Base-by-base conservation (phyloP, 768 basidiomycete genomes). In the Dioszegia hungarica region DNA sequence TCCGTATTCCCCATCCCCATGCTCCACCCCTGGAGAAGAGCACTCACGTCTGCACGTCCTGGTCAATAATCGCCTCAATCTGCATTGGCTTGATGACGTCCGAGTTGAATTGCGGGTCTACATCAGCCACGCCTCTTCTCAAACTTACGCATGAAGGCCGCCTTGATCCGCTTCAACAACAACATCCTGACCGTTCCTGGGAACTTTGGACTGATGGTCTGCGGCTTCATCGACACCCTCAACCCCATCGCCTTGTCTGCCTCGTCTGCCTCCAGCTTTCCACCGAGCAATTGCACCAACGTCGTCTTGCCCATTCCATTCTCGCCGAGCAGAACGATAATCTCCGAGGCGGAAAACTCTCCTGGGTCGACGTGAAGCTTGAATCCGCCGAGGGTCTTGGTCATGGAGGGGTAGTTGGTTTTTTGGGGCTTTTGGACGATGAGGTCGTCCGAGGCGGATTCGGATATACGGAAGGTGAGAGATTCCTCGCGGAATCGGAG, bases 301-400 rank as follows among this genome's bases (percentile, higher is more conserved):
- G 95, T 99, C 40, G 95, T 97, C 81, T 99, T 99, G 36, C 95
- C 93, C 2, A 91, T 99, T 47, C 95, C 95, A 77, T 99, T 99
- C 82, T 99, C 95, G 60, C 95, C 95, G 31, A 99, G 80, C 86
- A 99, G 89, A 76, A 99, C 95, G 67, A 99, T 90, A 76, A 99
- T 99, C 76, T 99, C 95, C 1, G 93, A 97, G 74, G 98, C 93
- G n/a, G 94, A 93, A 79, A 98, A 99, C 31, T 83, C 83, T 24
- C 95, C 95, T 0, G 77, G 79, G 67, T 94, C 84, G 52, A 99
- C 89, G 47, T 90, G 90, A 45, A 99, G 84, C 78, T 99, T 97
- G 85, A 99, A 99, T 62, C 73, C 75, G 28, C 95, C 95, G 47
- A 97, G 83, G 0, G 95, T 98, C 80, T 99, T 99, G 61, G 88